phyloP scores from a whole-genome alignment of 192 early-diverging fungal genomes.

The Coemansia guatemalensis region DNA sequence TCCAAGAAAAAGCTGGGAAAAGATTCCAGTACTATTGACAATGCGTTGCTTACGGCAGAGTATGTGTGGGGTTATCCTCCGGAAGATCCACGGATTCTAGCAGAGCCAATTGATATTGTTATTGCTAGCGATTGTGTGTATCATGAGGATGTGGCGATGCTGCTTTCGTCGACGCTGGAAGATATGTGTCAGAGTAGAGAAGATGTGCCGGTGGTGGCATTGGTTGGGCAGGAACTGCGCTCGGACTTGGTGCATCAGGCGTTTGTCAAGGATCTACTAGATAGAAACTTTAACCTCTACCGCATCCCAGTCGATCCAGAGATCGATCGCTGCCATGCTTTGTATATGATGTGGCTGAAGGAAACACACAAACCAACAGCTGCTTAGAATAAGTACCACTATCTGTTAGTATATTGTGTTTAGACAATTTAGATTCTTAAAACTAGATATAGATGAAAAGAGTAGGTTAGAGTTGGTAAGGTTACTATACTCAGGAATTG shows the following conservation, averaged over 20 bases:
- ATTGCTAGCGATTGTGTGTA: constrained; percentile 52
- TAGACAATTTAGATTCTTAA: not conserved
- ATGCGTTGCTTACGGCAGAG: constrained; percentile 23
- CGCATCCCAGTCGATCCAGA: constrained; percentile 25
- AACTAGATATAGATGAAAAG: too few relatives aligned
- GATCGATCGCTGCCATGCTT: constrained; percentile 17
- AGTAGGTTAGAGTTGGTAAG: too few relatives aligned
- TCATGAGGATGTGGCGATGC: constrained; percentile 34
- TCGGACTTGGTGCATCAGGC: constrained; percentile 49
- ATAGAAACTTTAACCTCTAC: constrained; percentile 22
- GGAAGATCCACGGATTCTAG: constrained; percentile 23
- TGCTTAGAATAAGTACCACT: not conserved
- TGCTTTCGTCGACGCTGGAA: constrained; percentile 31
- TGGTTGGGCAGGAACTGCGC: constrained; percentile 50
- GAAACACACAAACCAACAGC: not conserved
- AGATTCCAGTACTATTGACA: not conserved
- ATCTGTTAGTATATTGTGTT: not conserved
- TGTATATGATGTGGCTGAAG: constrained; percentile 38
- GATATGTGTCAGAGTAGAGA: constrained; percentile 23
- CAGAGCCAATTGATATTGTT: constrained; percentile 26
- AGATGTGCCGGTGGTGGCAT: constrained; percentile 10
- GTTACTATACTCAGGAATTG: too few relatives aligned
- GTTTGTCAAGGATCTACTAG: constrained; percentile 33
- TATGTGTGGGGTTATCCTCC: constrained; percentile 32
- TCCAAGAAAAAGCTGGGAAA: not conserved